Base-by-base conservation (phyloP, 2,329 filamentous ascomycete genomes). In the Scedosporium apiospermum region DNA sequence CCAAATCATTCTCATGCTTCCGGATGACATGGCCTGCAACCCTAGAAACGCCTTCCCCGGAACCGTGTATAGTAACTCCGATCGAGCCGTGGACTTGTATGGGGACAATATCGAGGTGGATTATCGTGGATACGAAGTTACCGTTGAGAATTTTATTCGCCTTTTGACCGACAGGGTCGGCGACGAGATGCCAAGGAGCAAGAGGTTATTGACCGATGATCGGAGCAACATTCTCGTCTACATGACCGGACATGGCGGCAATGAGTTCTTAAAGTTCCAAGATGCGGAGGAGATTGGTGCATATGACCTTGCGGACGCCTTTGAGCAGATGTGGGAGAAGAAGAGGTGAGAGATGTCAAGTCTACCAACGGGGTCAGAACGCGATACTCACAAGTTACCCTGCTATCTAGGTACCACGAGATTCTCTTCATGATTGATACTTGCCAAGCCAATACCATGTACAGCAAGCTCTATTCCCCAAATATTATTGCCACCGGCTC, bases 261-360 rank as follows among this genome's bases (percentile, higher is more conserved):
- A 98, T 73, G 93, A 97, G 76, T 99, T 99, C 69, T 77, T 99
- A 64, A 99, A 99, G 74, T 99, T 99, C 71, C 95, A 99, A 75
- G 95, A 99, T 69, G 91, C 92, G 6, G 95, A 99, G 74, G 95
- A 99, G 76, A 98, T 99, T 67, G 93, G 91, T 63, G 92, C 92
- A 0, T 97, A 96, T 73, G 95, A 99, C 76, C 79, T 99, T 63
- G 95, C 96, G 4, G 91, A 99, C 75, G 95, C 95, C 0, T 98
- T 99, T 73, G 92, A 96, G 76, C 93, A 99, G 80, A 99, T 99
- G 95, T 97, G 93, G 90, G 95, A 99, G 82, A 99, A 99, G 86
- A 96, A 96, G 79, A 88, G 95, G 80, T 88, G 74, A n/a, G 73
- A 41, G 46, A 30, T 18, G 23, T 38, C 23, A 21, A 57, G 30